Conservation (phyloP, 805 yeast genomes). For the Candida multigemmis region DNA sequence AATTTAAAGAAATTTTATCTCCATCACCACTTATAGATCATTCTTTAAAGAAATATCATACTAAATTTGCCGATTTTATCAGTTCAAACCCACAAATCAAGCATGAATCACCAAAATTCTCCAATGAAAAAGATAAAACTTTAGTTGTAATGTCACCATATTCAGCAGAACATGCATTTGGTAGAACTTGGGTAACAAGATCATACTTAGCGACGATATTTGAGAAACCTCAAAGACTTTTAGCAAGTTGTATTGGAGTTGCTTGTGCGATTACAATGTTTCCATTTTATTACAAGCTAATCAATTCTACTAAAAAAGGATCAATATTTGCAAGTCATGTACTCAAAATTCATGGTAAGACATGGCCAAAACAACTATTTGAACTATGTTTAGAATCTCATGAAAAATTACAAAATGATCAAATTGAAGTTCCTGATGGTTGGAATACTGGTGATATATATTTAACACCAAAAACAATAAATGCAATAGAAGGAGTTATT, state of each 20-base stretch:
- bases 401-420: constrained; percentile 39
- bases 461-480: constrained; percentile 53
- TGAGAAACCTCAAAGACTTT: constrained; percentile 72
- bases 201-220: constrained; percentile 59
- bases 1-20: constrained; percentile 19
- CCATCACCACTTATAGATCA: constrained; percentile 29
- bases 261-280: constrained; percentile 64
- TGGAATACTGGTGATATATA: constrained; percentile 86
- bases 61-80: constrained; percentile 34
- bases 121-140: constrained; percentile 34
- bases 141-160: constrained; percentile 60
- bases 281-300: constrained; percentile 48
- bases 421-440: constrained; percentile 66
- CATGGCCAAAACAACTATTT: constrained; percentile 57
- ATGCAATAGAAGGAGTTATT: constrained; percentile 68
- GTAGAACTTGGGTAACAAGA: constrained; percentile 70
- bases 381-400: constrained; percentile 54
- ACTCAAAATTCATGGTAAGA: constrained; percentile 58
- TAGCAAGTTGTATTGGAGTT: constrained; percentile 72
- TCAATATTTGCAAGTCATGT: constrained; percentile 54
- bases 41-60: constrained; percentile 25
- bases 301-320: constrained; percentile 37
- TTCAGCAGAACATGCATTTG: constrained; percentile 63
- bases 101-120: constrained; percentile 28
- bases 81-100: constrained; percentile 33